A percentile compares a stretch with the other conserved stretches of the same genome.
Conservation (phyloP, 2,329 filamentous ascomycete genomes). For the Scopulariopsis brevicaulis region DNA sequence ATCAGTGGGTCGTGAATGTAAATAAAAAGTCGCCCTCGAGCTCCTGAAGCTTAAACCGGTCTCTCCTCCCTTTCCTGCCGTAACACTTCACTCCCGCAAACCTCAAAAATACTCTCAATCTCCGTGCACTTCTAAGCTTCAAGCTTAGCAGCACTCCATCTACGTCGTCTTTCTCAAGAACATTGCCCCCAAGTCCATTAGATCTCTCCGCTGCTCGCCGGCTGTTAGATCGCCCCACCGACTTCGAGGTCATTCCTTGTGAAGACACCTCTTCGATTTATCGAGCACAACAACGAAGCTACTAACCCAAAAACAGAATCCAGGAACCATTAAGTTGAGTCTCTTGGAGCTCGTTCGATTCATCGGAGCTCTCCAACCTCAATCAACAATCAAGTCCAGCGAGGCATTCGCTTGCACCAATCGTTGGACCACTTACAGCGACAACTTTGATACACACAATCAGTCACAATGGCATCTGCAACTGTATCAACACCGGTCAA, state of each 20-base stretch:
- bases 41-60: slow-evolving; percentile 6
- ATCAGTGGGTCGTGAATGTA: slow-evolving; percentile 25
- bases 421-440: neutral
- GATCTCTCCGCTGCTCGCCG: slow-evolving; percentile 32
- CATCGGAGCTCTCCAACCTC: slow-evolving; percentile 23
- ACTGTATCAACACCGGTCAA: slow-evolving; percentile 85
- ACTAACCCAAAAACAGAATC: slow-evolving; percentile 30
- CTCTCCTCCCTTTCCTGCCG: slow-evolving; percentile 11
- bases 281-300: slow-evolving; percentile 32
- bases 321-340: slow-evolving; percentile 49
- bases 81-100: slow-evolving; percentile 8
- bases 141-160: slow-evolving; percentile 11
- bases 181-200: slow-evolving; percentile 26
- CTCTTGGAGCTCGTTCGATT: slow-evolving; percentile 42
- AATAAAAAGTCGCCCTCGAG: slow-evolving; percentile 26
- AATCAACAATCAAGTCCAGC: slow-evolving; percentile 12
- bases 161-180: slow-evolving; percentile 18
- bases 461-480: slow-evolving; percentile 63
- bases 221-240: slow-evolving; percentile 36
- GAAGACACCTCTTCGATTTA: slow-evolving; percentile 31
- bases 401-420: too few relatives aligned
- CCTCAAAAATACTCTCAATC: slow-evolving; percentile 5
- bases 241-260: slow-evolving; percentile 28
- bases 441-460: slow-evolving; percentile 10
- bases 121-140: slow-evolving; percentile 8